Evolutionary conservation across 129 eudicot species (phyloP).

Genomic region (Artemisia tridentata): DNA sequence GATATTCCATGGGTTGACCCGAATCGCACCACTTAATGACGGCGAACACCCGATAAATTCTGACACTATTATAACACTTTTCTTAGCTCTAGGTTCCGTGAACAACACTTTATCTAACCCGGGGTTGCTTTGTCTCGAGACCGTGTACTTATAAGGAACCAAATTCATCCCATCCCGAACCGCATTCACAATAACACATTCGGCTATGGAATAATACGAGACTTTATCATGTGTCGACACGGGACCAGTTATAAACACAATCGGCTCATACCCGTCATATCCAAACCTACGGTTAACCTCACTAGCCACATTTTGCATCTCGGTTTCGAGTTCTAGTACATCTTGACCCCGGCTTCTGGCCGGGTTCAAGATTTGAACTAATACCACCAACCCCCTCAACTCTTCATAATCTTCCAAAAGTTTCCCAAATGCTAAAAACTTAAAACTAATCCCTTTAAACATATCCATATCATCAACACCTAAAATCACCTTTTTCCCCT

Average conservation of each 20-base stretch:
- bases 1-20: slow-evolving; percentile 90
- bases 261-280: slow-evolving; percentile 50
- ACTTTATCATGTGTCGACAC: slow-evolving; percentile 71
- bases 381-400: slow-evolving; percentile 50
- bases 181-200: slow-evolving; percentile 80
- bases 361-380: slow-evolving; percentile 79
- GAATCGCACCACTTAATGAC: slow-evolving; percentile 78
- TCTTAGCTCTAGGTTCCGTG: slow-evolving; percentile 13
- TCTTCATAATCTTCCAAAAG: slow-evolving; percentile 49
- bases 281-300: slow-evolving; percentile 57
- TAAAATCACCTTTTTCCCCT: slow-evolving; percentile 58
- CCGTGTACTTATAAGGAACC: slow-evolving; percentile 86
- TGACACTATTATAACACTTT: slow-evolving; percentile 76
- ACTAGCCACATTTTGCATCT: slow-evolving; percentile 53
- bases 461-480: slow-evolving; percentile 97
- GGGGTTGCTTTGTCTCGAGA: slow-evolving; percentile 55
- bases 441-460: slow-evolving; percentile 77
- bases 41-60: slow-evolving; percentile 96
- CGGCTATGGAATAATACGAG: slow-evolving; percentile 67
- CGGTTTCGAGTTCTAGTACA: slow-evolving; percentile 53
- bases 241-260: slow-evolving; percentile 65
- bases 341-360: slow-evolving; percentile 82
- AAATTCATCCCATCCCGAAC: slow-evolving; percentile 96
- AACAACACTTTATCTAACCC: slow-evolving; percentile 47
- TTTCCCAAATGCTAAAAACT: slow-evolving; percentile 74